These are phyloP conservation scores for Hypoxylon sp. DNA, from an alignment of 2,329 filamentous ascomycete genomes.

Conservation along the genomic window DNA sequence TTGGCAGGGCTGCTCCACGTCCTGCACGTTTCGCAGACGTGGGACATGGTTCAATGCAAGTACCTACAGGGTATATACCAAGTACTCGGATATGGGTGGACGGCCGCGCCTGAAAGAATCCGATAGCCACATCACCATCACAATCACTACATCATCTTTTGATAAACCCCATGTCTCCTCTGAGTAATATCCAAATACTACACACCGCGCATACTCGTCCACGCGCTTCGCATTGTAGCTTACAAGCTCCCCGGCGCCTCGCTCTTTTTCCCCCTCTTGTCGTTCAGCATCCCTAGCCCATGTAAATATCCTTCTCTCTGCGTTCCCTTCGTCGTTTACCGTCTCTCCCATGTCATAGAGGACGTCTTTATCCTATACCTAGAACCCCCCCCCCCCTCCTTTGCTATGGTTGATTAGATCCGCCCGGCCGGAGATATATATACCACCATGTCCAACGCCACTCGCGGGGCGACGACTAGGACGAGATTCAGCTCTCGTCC, in stretches of 20 bases:
- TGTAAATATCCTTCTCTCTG: not conserved
- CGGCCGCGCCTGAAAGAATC: not conserved
- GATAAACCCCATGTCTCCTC: not conserved
- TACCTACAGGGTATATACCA: constrained; percentile 16
- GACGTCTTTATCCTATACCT: not conserved
- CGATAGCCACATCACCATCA: not conserved
- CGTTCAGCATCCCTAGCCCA: no score
- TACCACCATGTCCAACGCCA: constrained; percentile 20
- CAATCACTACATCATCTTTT: constrained; percentile 11
- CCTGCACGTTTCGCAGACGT: not conserved
- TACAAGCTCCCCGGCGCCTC: no score
- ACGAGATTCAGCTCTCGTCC: constrained; percentile 56
- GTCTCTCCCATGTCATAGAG: not conserved
- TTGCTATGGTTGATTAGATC: not conserved
- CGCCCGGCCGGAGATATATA: not conserved
- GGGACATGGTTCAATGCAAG: not conserved
- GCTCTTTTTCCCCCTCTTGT: no score
- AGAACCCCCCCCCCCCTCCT: not conserved
- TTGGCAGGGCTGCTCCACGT: not conserved
- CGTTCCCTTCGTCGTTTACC: no score
- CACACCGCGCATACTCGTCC: not conserved
- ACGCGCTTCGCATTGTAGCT: no score
- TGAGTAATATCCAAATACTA: not conserved
- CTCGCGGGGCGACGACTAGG: constrained; percentile 33
- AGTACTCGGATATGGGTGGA: not conserved